These are phyloP conservation scores for Magnaporthiopsis poae DNA, from an alignment of 2,329 filamentous ascomycete genomes.

Conservation along the genomic window DNA sequence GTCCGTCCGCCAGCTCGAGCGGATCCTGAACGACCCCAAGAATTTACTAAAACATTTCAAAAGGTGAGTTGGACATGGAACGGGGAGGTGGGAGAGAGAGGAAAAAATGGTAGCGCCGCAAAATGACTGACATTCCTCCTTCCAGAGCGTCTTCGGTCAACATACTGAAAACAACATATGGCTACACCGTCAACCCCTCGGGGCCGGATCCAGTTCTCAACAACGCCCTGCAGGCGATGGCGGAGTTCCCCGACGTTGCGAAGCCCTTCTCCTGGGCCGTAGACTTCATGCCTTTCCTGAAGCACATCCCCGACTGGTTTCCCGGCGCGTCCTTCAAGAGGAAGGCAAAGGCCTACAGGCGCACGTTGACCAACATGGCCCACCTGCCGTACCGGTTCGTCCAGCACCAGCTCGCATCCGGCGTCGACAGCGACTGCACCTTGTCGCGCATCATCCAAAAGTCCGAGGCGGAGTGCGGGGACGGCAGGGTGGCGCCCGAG, in stretches of 20 bases:
- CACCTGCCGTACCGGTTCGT: conserved; percentile 18
- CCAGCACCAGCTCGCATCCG: conserved; percentile 12
- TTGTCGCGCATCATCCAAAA: not conserved
- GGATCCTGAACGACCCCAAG: conserved; percentile 10
- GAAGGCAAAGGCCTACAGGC: conserved; percentile 11
- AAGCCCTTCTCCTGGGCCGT: conserved; percentile 19
- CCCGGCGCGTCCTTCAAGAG: conserved; percentile 20
- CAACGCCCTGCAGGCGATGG: conserved; percentile 14
- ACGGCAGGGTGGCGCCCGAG: not conserved
- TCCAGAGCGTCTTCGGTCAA: conserved; percentile 22
- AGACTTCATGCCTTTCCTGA: conserved; percentile 19
- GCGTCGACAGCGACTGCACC: not conserved
- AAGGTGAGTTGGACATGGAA: not conserved
- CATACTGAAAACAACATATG: conserved; percentile 20
- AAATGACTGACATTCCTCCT: conserved; percentile 25
- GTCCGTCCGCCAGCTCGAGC: not conserved
- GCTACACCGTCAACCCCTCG: conserved; percentile 18
- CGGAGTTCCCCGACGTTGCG: conserved; percentile 13
- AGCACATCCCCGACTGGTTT: conserved; percentile 19
- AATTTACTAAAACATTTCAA: conserved; percentile 6
- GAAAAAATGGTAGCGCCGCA: not conserved
- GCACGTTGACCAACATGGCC: conserved; percentile 8
- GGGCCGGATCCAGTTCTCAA: conserved; percentile 17
- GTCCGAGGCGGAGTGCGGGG: not conserved
- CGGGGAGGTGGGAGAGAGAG: too few relatives aligned